Percentiles rank a stretch among this genome's conserved stretches.
These are phyloP conservation scores for Aureobasidium sp. DNA, from an alignment of 2,329 filamentous ascomycete species.

Conservation along the genomic window DNA sequence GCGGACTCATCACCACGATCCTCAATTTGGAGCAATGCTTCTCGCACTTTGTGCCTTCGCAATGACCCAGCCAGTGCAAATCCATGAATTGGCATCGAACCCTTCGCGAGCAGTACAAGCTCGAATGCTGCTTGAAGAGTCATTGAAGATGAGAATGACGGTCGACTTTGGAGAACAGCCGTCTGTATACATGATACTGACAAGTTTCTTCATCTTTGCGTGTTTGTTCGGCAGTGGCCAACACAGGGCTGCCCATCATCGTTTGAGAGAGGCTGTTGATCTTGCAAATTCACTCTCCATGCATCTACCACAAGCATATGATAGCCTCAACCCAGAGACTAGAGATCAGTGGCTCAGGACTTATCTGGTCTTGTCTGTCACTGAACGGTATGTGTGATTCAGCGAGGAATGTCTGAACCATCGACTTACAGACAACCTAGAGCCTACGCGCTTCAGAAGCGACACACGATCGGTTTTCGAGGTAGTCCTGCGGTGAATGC, in stretches of 20 bases:
- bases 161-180: conserved; percentile 32
- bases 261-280: conserved; percentile 29
- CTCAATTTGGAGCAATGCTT: conserved; percentile 39
- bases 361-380: conserved; percentile 31
- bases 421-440: conserved; percentile 19
- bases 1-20: conserved; percentile 38
- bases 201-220: conserved; percentile 29
- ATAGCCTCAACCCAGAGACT: conserved; percentile 31
- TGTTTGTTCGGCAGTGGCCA: conserved; percentile 25
- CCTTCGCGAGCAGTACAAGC: conserved; percentile 31
- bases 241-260: conserved; percentile 26
- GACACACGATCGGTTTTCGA: conserved; percentile 37
- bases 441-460: conserved; percentile 38
- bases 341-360: conserved; percentile 35
- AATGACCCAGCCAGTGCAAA: conserved; percentile 40
- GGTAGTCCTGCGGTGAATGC: conserved; percentile 35
- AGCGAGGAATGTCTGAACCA: no score
- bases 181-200: conserved; percentile 25
- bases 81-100: conserved; percentile 32
- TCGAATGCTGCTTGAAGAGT: conserved; percentile 37
- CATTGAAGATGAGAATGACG: conserved; percentile 38
- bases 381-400: conserved; percentile 23
- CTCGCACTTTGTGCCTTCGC: conserved; percentile 38
- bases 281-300: conserved; percentile 36
- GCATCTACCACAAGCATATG: conserved; percentile 35